Evolutionary conservation across 495 filamentous ascomycete species (phyloP).

Genomic region (Polyplosphaeria fusca): DNA sequence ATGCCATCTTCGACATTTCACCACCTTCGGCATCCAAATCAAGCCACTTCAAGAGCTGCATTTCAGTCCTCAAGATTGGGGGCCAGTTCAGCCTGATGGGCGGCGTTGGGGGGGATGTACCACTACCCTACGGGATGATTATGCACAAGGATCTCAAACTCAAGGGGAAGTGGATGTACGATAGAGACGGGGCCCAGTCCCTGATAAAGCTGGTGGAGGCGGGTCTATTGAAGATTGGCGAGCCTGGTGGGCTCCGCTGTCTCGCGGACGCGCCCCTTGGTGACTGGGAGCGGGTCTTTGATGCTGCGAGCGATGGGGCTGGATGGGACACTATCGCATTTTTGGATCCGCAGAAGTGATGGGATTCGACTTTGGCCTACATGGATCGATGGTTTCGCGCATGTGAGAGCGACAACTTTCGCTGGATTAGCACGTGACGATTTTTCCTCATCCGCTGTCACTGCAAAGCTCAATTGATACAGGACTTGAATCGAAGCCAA

Average conservation of each 20-base stretch:
- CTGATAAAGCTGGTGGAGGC: constrained; percentile 9
- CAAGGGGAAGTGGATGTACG: constrained; percentile 46
- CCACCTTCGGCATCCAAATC: constrained; percentile 10
- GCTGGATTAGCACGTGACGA: too few species aligned
- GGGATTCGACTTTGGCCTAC: too few species aligned
- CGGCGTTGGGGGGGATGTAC: constrained; percentile 6
- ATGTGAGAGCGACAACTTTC: too few species aligned
- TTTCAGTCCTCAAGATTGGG: constrained; percentile 5
- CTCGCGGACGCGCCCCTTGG: constrained; percentile 6
- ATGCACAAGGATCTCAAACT: constrained; percentile 38
- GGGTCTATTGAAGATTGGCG: constrained; percentile 4
- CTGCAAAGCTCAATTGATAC: neutral
- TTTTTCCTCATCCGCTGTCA: too few species aligned
- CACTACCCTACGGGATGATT: constrained; percentile 13
- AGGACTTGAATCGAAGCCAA: too few species aligned
- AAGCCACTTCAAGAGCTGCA: constrained; percentile 12
- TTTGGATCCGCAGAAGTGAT: constrained; percentile 5
- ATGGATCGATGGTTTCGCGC: too few species aligned
- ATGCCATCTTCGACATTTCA: constrained; percentile 25
- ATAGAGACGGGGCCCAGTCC: constrained; percentile 18
- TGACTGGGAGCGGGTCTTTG: constrained; percentile 26
- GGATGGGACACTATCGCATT: constrained; percentile 7
- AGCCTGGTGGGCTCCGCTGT: constrained; percentile 1
- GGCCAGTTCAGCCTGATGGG: constrained; percentile 34
- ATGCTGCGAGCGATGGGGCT: constrained; percentile 1